Conservation (phyloP, 441 rosid species). For the Gossypium trilobum region DNA sequence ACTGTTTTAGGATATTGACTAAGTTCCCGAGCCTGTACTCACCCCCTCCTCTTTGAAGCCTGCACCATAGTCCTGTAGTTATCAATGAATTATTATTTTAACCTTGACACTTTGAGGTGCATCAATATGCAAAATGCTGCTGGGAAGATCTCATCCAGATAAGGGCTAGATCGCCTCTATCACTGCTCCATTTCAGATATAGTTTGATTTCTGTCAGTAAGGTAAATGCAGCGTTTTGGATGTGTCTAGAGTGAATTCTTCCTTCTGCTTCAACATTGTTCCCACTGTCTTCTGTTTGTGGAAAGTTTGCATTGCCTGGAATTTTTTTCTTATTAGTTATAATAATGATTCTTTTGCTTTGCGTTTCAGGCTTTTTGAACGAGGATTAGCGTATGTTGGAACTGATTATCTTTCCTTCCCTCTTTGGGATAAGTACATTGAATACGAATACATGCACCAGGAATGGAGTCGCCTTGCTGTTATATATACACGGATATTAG, state of each 20-base stretch:
- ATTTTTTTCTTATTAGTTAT: slow-evolving; percentile 14
- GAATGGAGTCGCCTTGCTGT: slow-evolving; percentile 70
- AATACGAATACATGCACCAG: slow-evolving; percentile 80
- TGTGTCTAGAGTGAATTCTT: slow-evolving; percentile 71
- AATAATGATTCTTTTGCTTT: slow-evolving; percentile 13
- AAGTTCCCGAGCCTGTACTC: slow-evolving; percentile 21
- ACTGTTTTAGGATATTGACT: slow-evolving; percentile 27
- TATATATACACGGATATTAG: slow-evolving; percentile 73
- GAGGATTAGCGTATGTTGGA: slow-evolving; percentile 86
- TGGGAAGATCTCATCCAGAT: slow-evolving; percentile 80
- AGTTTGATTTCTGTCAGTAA: slow-evolving; percentile 72
- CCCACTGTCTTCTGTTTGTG: slow-evolving; percentile 24
- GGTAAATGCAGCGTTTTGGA: slow-evolving; percentile 91
- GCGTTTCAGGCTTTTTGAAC: slow-evolving; percentile 75
- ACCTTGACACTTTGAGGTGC: slow-evolving; percentile 53
- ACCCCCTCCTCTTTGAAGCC: slow-evolving; percentile 23
- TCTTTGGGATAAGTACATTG: slow-evolving; percentile 90
- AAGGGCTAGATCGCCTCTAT: slow-evolving; percentile 76
- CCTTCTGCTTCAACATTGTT: slow-evolving; percentile 41
- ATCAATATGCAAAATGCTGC: slow-evolving; percentile 84
- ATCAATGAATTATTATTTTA: slow-evolving; percentile 35
- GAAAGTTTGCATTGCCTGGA: slow-evolving; percentile 23
- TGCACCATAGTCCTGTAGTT: slow-evolving; percentile 34
- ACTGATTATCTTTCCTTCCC: slow-evolving; percentile 73
- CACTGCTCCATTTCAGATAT: slow-evolving; percentile 59